Percentiles rank a stretch among this genome's conserved stretches.
These are phyloP conservation scores for Lentinus brumalis DNA, from an alignment of 768 basidiomycete genomes.

Conservation along the genomic window DNA sequence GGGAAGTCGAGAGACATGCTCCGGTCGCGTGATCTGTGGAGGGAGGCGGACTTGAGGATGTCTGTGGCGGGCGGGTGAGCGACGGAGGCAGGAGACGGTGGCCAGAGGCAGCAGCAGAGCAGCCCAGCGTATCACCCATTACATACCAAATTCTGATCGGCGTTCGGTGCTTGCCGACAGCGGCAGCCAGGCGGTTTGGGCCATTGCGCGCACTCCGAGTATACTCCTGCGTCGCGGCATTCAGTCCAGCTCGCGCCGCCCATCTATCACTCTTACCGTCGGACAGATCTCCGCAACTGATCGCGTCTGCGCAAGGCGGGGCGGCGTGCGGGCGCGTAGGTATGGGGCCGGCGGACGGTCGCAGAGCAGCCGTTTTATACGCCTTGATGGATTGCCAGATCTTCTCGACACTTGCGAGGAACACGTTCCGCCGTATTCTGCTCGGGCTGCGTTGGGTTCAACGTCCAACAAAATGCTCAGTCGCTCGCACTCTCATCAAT, in stretches of 20 bases:
- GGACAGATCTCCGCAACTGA: not conserved
- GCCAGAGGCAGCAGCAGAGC: slow-evolving; percentile 6
- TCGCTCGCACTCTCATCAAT: slow-evolving; percentile 22
- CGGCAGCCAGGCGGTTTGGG: slow-evolving; percentile 41
- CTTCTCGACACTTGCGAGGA: slow-evolving; percentile 15
- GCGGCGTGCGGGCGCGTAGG: slow-evolving; percentile 4
- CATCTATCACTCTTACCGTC: slow-evolving; percentile 14
- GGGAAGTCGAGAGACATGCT: slow-evolving; percentile 61
- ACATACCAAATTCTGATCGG: slow-evolving; percentile 56
- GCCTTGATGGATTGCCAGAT: slow-evolving; percentile 18
- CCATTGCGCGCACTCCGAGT: slow-evolving; percentile 30
- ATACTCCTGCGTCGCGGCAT: slow-evolving; percentile 3
- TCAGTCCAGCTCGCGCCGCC: slow-evolving; percentile 4
- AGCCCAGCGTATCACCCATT: slow-evolving; percentile 19
- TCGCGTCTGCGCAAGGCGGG: slow-evolving; percentile 5
- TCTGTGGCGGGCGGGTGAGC: slow-evolving; percentile 30
- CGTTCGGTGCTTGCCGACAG: slow-evolving; percentile 54
- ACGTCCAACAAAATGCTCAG: slow-evolving; percentile 20
- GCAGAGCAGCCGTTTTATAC: slow-evolving; percentile 12
- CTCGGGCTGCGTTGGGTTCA: slow-evolving; percentile 15
- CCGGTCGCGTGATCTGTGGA: slow-evolving; percentile 36
- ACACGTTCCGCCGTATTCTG: slow-evolving; percentile 6
- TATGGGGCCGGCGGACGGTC: slow-evolving; percentile 2
- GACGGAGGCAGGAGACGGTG: slow-evolving; percentile 9
- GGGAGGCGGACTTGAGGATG: slow-evolving; percentile 44